Evolutionary conservation across 1,139 yeast genomes (phyloP).

Genomic region (Yamadazyma triangularis): DNA sequence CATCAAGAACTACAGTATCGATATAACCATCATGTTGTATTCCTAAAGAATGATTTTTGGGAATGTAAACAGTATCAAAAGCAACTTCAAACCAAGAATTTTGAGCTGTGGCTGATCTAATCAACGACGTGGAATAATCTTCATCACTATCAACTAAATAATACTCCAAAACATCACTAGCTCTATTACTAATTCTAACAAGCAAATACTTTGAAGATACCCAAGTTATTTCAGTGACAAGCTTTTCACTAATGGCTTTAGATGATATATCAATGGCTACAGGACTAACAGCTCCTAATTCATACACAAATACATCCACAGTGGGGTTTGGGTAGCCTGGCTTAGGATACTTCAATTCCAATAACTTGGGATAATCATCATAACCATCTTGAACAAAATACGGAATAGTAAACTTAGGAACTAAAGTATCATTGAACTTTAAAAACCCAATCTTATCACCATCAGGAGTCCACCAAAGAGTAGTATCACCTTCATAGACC

Average conservation of each 20-base stretch:
- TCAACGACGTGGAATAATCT: constrained; percentile 18
- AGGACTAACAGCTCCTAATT: constrained; percentile 14
- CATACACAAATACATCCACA: constrained; percentile 36
- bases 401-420: constrained; percentile 50
- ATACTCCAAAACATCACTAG: constrained; percentile 37
- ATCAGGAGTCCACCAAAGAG: constrained; percentile 58
- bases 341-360: constrained; percentile 41
- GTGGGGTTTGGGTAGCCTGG: constrained; percentile 43
- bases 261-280: constrained; percentile 19
- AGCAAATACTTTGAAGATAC: constrained; percentile 29
- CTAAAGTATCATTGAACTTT: constrained; percentile 48
- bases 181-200: constrained; percentile 41
- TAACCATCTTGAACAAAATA: constrained; percentile 47
- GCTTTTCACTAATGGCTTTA: constrained; percentile 21
- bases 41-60: constrained; percentile 47
- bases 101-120: constrained; percentile 34
- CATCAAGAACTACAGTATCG: constrained; percentile 49
- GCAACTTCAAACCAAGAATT: constrained; percentile 76
- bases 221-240: constrained; percentile 45
- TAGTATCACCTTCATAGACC: constrained; percentile 46
- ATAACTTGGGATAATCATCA: constrained; percentile 38
- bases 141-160: constrained; percentile 33
- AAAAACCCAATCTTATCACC: constrained; percentile 45
- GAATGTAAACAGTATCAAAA: constrained; percentile 65
- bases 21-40: constrained; percentile 49